Percentiles rank a stretch among this genome's conserved stretches.
phyloP scores from a whole-genome alignment of 805 yeast species.

The Kazachstania martiniae region DNA sequence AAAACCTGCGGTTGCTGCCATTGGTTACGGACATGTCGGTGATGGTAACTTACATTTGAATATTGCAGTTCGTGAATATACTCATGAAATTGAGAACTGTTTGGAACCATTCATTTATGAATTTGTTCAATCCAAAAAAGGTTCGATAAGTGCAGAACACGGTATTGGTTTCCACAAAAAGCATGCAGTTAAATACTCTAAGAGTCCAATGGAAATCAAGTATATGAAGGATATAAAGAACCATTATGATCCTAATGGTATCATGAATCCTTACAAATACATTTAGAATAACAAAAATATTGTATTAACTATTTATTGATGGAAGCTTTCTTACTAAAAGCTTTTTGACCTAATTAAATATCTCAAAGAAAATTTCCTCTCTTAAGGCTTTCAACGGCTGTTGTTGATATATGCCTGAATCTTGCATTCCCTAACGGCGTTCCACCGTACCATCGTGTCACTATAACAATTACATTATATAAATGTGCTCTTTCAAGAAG shows the following conservation, averaged over 20 bases:
- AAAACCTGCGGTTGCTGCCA: constrained; percentile 72
- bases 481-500: constrained; percentile 40
- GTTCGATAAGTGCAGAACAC: constrained; percentile 95
- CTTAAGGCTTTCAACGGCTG: constrained; percentile 41
- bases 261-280: constrained; percentile 91
- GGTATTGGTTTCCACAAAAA: constrained; percentile 96
- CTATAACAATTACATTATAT: constrained; percentile 51
- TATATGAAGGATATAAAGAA: constrained; percentile 70
- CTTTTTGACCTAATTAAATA: not conserved
- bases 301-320: too few relatives aligned
- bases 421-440: constrained; percentile 60
- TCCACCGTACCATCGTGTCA: constrained; percentile 79
- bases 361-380: constrained; percentile 27
- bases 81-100: constrained; percentile 62
- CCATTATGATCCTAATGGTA: constrained; percentile 84
- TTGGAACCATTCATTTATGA: constrained; percentile 94
- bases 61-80: constrained; percentile 79
- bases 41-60: constrained; percentile 95
- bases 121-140: constrained; percentile 60
- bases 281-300: constrained; percentile 46
- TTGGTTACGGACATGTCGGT: constrained; percentile 98
- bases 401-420: constrained; percentile 53
- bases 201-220: constrained; percentile 55
- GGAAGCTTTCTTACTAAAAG: not conserved
- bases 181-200: constrained; percentile 77